Evolutionary conservation across 2,329 filamentous ascomycete species (phyloP), one percentile per base, ranked within the genome.

Genomic region (Ramichloridium luteum): DNA sequence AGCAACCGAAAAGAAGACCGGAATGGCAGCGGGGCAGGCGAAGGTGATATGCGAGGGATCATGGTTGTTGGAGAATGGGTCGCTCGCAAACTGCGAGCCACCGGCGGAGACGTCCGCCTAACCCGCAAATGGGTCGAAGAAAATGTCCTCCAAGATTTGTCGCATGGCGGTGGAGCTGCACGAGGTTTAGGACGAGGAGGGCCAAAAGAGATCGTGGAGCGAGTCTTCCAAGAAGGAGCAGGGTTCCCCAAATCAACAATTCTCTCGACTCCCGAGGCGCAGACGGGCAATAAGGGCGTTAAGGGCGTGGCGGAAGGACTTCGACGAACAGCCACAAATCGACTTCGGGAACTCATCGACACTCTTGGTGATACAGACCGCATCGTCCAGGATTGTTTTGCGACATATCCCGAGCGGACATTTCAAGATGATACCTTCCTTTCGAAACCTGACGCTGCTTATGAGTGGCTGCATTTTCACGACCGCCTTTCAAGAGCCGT

Each of bases 401-500:
- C 80, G 13, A 72, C 80, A 43, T 98, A 93, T 54, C 85, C 88
- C 0, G 75, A 74, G 25, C 81, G 85, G 46, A 77, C 85, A 13
- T 98, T 80, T 58, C 92, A 94, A 60, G 90, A 98, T 54, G 90
- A 98, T 56, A 80, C 77, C 1, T 79, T 83, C 45, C 74, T 98
- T 17, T 81, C 77, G 18, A 98, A 98, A 52, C 92, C 92, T 0
- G 76, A 79, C 43, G 63, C 71, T 1, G 83, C 83, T 1, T 93
- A 93, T 55, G 88, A 94, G 50, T 98, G 90, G 90, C 71, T 98
- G 34, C 68, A 92, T 55, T 96, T 98, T 57, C 82, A 94, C 56
- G 90, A 96, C 48, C 64, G 67, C 1, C 76, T 93, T 40, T 84
- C 83, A 14, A 76, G 77, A 1, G 74, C 77, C 23, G 69, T 96